Evolutionary conservation across 148 eudicot genomes (phyloP), one percentile per base, ranked within the genome.

Genomic region (Spergularia bocconei): DNA sequence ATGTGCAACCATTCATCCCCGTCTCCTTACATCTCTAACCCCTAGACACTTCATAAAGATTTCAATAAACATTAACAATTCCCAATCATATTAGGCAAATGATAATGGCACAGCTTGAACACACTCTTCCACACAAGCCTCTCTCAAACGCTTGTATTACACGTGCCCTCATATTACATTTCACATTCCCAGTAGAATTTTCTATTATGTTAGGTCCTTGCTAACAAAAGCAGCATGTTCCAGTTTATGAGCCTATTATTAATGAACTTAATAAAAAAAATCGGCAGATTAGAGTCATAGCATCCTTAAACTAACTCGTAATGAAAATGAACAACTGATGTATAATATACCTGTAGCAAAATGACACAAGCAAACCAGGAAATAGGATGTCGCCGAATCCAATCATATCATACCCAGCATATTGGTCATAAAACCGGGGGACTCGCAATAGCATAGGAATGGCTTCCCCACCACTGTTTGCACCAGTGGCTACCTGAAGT

Each of bases 311-410:
- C 9, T 10, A 10, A 59, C 63, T 20, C 63, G 33, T 59, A 20
- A 12, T 59, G 29, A 4, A n/a, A 59, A 59, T 59, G 25, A 59
- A 59, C 25, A 59, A 23, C 20, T 13, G 48, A 41, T 52, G 10
- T 62, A 36, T 25, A 72, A 13, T 41, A 51, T 83, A 94, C 98
- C 98, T 90, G 56, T 72, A 65, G 41, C 85, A 64, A 78, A 94
- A 94, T 20, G 88, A 80, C 66, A 91, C 87, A 14, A 94, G 92
- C 78, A 94, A 84, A 77, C 98, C 98, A 66, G 98, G 98, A 77
- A 94, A 87, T 48, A 94, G 86, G 79, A 94, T 88, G 80, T 94
- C 98, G n/a, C 98, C 98, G 60, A 91, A 94, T 55, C 98, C 98
- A 75, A 94, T 81, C 89, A 94, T 84, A 82, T 88, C 82, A 76